Conservation (phyloP, 2,329 filamentous ascomycete genomes). For the Sporothrix luriei region DNA sequence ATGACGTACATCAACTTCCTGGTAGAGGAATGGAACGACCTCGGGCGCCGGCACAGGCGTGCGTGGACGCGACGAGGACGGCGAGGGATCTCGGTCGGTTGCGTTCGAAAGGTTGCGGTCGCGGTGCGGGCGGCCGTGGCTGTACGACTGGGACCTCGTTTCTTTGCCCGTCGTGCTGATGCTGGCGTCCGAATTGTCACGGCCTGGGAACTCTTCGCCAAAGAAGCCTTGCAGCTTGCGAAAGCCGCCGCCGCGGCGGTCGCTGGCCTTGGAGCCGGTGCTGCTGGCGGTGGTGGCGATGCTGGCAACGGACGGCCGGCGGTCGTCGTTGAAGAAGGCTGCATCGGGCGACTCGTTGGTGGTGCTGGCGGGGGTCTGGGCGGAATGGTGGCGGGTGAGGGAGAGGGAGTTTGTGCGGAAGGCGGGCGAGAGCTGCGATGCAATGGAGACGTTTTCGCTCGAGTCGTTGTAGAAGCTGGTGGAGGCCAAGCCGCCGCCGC, state of each 20-base stretch:
- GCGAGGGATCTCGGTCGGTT: conserved; percentile 73
- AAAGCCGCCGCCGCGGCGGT: conserved; percentile 69
- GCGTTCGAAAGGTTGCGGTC: conserved; percentile 81
- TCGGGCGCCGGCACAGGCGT: conserved; percentile 89
- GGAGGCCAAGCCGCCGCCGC: conserved; percentile 42
- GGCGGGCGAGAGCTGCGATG: conserved; percentile 70
- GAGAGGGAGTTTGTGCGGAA: conserved; percentile 56
- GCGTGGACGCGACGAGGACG: conserved; percentile 72
- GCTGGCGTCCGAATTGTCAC: conserved; percentile 74
- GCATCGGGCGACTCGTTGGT: conserved; percentile 64
- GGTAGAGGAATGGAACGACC: conserved; percentile 96
- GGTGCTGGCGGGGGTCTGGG: conserved; percentile 41
- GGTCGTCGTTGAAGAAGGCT: conserved; percentile 67
- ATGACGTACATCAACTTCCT: conserved; percentile 72
- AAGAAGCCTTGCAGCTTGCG: conserved; percentile 91
- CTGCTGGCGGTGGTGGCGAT: conserved; percentile 81
- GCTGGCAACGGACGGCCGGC: conserved; percentile 85
- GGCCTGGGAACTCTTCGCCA: conserved; percentile 79
- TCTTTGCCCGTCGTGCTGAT: conserved; percentile 60
- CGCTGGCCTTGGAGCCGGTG: conserved; percentile 74
- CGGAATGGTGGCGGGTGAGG: conserved; percentile 7
- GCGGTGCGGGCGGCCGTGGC: conserved; percentile 62
- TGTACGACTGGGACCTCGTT: conserved; percentile 65
- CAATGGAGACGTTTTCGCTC: conserved; percentile 65
- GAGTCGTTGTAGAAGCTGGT: conserved; percentile 75